Conservation (phyloP, 495 filamentous ascomycete genomes). For the Penicillium nucicola region DNA sequence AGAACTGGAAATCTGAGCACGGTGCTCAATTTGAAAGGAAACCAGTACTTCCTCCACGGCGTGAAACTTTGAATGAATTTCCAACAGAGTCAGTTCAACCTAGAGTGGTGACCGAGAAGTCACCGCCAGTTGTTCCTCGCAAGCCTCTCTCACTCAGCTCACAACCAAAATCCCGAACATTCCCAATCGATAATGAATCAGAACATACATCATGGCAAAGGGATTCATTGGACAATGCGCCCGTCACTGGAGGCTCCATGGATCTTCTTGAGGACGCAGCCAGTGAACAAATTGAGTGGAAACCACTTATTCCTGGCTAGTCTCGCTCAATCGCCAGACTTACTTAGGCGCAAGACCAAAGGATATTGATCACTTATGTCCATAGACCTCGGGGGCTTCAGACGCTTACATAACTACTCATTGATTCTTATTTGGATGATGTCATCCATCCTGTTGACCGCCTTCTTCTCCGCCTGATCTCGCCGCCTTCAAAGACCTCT, state of each 20-base stretch:
- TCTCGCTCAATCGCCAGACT: background rate
- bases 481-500: background rate
- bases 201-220: background rate
- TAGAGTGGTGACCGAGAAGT: constrained; percentile 1
- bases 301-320: constrained; percentile 30
- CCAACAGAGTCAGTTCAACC: background rate
- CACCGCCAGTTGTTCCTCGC: constrained; percentile 30
- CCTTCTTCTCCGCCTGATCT: background rate
- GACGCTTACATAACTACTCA: background rate
- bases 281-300: constrained; percentile 30
- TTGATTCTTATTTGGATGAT: background rate
- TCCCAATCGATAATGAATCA: background rate
- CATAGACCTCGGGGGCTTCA: background rate
- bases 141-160: constrained; percentile 33
- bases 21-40: constrained; percentile 2
- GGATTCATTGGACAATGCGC: background rate
- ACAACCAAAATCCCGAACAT: background rate
- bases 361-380: too few relatives aligned
- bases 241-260: background rate
- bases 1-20: constrained; percentile 1
- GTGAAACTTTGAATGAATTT: constrained; percentile 1
- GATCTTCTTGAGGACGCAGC: constrained; percentile 27
- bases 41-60: constrained; percentile 12
- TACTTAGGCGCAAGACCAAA: too few relatives aligned
- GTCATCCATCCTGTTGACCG: background rate